Conservation (phyloP, 495 filamentous ascomycete species). For the Lasiosphaeria miniovina region DNA sequence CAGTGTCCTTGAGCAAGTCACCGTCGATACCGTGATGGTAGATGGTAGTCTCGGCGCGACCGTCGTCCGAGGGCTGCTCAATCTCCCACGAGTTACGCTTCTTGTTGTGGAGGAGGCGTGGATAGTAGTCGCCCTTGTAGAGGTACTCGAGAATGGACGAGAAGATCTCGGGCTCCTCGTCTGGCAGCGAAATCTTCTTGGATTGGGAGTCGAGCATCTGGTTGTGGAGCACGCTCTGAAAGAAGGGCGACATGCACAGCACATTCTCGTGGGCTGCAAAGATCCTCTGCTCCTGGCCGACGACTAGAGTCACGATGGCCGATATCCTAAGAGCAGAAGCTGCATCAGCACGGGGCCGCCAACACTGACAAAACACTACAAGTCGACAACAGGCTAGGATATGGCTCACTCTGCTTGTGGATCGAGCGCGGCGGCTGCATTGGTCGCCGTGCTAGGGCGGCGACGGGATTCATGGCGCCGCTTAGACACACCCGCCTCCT, state of each 20-base stretch:
- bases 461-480: constrained; percentile 40
- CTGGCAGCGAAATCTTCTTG: constrained; percentile 74
- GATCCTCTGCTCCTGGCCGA: constrained; percentile 74
- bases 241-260: constrained; percentile 74
- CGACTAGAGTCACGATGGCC: constrained; percentile 72
- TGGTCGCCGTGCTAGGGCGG: constrained; percentile 33
- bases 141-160: constrained; percentile 87
- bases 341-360: constrained; percentile 13
- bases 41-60: constrained; percentile 60
- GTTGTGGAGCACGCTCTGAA: constrained; percentile 57
- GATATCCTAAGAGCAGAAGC: constrained; percentile 49
- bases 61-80: constrained; percentile 52
- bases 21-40: constrained; percentile 62
- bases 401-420: constrained; percentile 32
- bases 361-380: no score
- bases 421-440: constrained; percentile 23
- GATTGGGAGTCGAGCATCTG: constrained; percentile 61
- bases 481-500: constrained; percentile 45
- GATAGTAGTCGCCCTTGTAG: constrained; percentile 91
- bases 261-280: constrained; percentile 91
- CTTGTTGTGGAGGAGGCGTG: constrained; percentile 68
- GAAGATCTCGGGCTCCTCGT: constrained; percentile 86
- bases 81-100: constrained; percentile 66
- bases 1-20: constrained; percentile 78
- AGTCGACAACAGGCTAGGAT: constrained; percentile 10